phyloP scores from a whole-genome alignment of 2,329 filamentous ascomycete genomes.

The Zymoseptoria crescenta region DNA sequence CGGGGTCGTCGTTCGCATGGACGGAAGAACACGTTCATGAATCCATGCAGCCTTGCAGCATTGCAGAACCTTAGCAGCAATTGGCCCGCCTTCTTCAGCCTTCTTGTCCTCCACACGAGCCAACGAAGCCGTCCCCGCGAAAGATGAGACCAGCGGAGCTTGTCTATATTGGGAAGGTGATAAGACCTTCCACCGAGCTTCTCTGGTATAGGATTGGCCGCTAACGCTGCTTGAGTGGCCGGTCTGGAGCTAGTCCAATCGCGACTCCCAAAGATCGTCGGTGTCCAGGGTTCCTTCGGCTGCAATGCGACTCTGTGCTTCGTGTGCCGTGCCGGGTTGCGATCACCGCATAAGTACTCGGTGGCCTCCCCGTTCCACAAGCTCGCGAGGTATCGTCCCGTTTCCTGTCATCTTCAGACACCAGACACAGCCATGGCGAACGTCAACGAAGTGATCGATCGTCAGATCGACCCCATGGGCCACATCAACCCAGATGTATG shows the following conservation, averaged over 20 bases:
- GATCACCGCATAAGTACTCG: background rate
- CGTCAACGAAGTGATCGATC: slow-evolving; percentile 28
- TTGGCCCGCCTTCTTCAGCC: background rate
- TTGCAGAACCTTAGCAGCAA: background rate
- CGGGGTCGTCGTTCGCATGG: background rate
- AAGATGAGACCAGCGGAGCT: background rate
- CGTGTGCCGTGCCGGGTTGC: background rate
- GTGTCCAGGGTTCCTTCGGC: background rate
- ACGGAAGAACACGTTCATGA: background rate
- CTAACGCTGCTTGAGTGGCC: background rate
- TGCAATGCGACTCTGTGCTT: background rate
- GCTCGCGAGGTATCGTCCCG: background rate
- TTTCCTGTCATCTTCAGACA: slow-evolving; percentile 5
- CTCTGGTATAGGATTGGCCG: background rate
- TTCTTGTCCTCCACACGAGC: background rate
- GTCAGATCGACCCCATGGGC: slow-evolving; percentile 27
- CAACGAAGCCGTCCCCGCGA: slow-evolving; percentile 2
- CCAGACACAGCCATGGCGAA: slow-evolving; percentile 15
- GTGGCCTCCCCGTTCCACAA: background rate
- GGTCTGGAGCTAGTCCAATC: slow-evolving; percentile 1
- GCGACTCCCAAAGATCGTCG: background rate
- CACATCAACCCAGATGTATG: slow-evolving; percentile 20
- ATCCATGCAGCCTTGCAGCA: background rate
- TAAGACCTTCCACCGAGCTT: slow-evolving; percentile 4
- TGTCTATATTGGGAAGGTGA: slow-evolving; percentile 1